phyloP scores from a whole-genome alignment of 495 filamentous ascomycete species.

The Oidiodendron maius region DNA sequence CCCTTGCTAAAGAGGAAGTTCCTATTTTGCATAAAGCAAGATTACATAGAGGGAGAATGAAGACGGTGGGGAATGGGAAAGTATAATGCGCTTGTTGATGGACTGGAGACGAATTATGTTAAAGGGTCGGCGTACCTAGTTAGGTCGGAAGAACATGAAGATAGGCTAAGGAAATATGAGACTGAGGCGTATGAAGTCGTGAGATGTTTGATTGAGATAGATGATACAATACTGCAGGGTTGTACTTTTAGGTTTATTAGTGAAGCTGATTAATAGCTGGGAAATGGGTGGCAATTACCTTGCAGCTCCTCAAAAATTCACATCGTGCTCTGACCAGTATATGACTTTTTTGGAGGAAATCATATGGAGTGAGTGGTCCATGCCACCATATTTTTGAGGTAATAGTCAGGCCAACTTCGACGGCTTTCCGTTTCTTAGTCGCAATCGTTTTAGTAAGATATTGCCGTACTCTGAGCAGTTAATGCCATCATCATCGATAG shows the following conservation, averaged over 20 bases:
- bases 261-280: slow-evolving; percentile 5
- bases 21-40: slow-evolving; percentile 17
- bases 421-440: too few species aligned
- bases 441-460: too few species aligned
- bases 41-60: slow-evolving; percentile 23
- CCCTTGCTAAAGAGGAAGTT: slow-evolving; percentile 14
- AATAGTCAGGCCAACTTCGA: too few species aligned
- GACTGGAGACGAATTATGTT: slow-evolving; percentile 13
- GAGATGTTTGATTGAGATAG: slow-evolving; percentile 26
- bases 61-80: slow-evolving; percentile 29
- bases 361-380: too few species aligned
- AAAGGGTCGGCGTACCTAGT: slow-evolving; percentile 34
- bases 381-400: too few species aligned
- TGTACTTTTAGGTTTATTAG: slow-evolving; percentile 16
- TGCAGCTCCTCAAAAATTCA: too few species aligned
- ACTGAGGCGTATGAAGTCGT: slow-evolving; percentile 35
- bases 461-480: too few species aligned
- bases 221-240: slow-evolving; percentile 1
- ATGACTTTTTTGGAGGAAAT: too few species aligned
- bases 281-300: too few species aligned
- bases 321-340: too few species aligned
- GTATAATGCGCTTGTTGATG: slow-evolving; percentile 36
- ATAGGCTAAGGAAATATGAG: slow-evolving; percentile 29
- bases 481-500: too few species aligned
- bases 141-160: slow-evolving; percentile 27